A percentile compares a stretch with the other conserved stretches of the same genome.
Conservation (phyloP, 2,329 filamentous ascomycete species). For the Aspergillus quadrilineatus region DNA sequence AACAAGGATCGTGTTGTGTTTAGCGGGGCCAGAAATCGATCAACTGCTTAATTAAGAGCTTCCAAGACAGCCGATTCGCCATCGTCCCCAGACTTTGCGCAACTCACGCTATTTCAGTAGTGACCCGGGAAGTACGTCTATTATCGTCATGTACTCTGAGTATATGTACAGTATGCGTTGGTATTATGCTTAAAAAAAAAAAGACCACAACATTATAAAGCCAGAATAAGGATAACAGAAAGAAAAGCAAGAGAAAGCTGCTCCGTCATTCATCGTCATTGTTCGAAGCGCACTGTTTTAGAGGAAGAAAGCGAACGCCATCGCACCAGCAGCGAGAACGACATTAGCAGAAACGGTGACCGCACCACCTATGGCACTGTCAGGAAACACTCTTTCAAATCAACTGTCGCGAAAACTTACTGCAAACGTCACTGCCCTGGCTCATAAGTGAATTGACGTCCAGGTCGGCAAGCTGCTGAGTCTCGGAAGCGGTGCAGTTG, state of each 20-base stretch:
- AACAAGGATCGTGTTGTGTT: neutral
- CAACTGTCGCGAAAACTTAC: neutral
- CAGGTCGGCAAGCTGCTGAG: neutral
- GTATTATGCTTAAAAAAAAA: no score
- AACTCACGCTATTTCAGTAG: neutral
- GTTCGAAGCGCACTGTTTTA: neutral
- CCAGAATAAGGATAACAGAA: no score
- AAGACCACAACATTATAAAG: no score
- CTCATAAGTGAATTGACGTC: neutral
- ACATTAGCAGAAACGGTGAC: neutral
- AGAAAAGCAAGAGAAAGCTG: no score
- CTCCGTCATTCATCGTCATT: no score
- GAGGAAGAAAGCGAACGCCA: neutral
- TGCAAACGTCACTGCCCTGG: neutral
- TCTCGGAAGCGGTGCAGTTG: neutral
- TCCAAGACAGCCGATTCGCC: neutral
- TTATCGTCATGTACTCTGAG: no score
- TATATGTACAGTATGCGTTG: no score
- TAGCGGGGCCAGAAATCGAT: neutral
- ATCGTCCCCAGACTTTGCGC: neutral
- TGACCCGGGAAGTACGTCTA: no score
- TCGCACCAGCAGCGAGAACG: slow-evolving; percentile 4
- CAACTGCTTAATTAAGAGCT: neutral
- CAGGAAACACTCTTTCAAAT: neutral
- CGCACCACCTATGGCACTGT: neutral